Evolutionary conservation across 768 basidiomycete genomes (phyloP), one percentile per base, ranked within the genome.

Genomic region (Trametes sanguinea): DNA sequence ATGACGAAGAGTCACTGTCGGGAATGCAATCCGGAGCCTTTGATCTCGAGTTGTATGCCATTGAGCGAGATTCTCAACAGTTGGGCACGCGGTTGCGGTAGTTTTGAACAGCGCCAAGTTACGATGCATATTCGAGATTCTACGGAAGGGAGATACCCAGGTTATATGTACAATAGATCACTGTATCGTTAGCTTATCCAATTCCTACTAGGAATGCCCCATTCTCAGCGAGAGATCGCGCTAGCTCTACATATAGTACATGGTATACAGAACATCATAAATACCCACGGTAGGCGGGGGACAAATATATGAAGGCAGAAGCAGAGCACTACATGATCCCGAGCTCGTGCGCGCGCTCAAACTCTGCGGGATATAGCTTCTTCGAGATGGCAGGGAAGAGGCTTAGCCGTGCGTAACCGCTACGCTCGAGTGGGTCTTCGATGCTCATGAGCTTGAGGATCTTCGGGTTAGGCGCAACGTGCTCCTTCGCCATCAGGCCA

Each of bases 381-480:
- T 65, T 56, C 33, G 69, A 64, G 9, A 67, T 69, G 16, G 68
- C 65, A 9, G 69, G 70, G 57, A 73, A 71, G 54, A 74, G 55
- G 46, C 65, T 69, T 13, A 72, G 66, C 17, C 71, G 60, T 17
- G 71, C 73, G 32, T 66, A 74, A 5, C 73, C 73, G 58, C 73
- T 74, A 11, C 71, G 62, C 29, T 66, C 39, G 27, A 71, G 55
- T 9, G 72, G 71, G 55, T 73, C 68, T 53, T 68, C 60, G 6
- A 71, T 66, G 14, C n/a, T 54, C 69, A 67, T 64, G 29, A 74
- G 67, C 32, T 60, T 65, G 42, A 67, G 66, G 16, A 74, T 65
- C 47, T 63, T 66, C 10, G 68, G 50, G 57, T 72, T 74, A 7
- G 71, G 70, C 14, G 67, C 60, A 16, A 65, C 62, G 51, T 74